phyloP scores from a whole-genome alignment of 805 yeast species.

The Candida verbasci region DNA sequence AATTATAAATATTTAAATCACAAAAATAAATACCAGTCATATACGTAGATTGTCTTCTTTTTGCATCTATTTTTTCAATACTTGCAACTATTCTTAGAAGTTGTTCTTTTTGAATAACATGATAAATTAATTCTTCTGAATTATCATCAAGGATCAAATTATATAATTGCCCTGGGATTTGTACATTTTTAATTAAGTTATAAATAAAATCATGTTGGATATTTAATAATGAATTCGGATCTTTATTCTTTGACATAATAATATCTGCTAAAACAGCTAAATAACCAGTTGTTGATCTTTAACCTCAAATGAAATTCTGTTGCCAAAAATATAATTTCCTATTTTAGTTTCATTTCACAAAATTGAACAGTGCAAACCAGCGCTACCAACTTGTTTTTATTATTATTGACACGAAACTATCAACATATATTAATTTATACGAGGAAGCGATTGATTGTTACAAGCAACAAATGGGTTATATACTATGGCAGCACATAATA shows the following conservation, averaged over 20 bases:
- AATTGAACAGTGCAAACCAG: too few species aligned
- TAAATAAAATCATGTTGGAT: conserved; percentile 28
- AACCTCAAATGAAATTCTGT: neutral
- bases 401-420: too few species aligned
- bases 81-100: conserved; percentile 56
- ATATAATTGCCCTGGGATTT: conserved; percentile 26
- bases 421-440: too few species aligned
- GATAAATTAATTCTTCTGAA: conserved; percentile 45
- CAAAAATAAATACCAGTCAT: conserved; percentile 79
- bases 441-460: too few species aligned
- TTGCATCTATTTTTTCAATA: conserved; percentile 58
- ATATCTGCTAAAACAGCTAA: too few species aligned
- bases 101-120: conserved; percentile 45
- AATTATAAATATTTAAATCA: conserved; percentile 61
- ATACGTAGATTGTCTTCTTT: conserved; percentile 56
- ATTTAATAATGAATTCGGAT: conserved; percentile 23
- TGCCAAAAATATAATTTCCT: too few species aligned
- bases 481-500: too few species aligned
- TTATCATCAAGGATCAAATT: conserved; percentile 53
- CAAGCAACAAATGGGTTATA: too few species aligned
- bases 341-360: too few species aligned
- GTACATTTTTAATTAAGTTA: conserved; percentile 26
- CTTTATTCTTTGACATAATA: conserved; percentile 12
- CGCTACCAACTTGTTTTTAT: too few species aligned
- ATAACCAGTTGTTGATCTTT: neutral